phyloP scores from a whole-genome alignment of 1,284 basidiomycete genomes.

The Mycocalia duriaeana region DNA sequence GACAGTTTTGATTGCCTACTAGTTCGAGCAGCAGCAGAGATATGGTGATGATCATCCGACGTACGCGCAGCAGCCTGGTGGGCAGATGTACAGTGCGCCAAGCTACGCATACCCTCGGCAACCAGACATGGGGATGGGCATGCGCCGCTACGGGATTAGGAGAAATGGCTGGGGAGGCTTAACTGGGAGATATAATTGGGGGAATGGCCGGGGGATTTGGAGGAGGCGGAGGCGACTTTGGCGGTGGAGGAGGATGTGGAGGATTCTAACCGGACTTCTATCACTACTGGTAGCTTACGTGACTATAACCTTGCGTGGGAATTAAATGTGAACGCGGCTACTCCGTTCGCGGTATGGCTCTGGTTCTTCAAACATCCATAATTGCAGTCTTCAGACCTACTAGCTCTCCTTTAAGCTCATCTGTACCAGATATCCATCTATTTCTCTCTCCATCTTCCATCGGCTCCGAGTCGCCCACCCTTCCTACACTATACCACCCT shows the following conservation, averaged over 20 bases:
- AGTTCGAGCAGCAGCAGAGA: constrained; percentile 7
- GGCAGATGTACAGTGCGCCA: constrained; percentile 16
- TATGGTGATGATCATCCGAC: constrained; percentile 6
- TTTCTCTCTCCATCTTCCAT: too few relatives aligned
- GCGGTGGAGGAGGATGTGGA: constrained; percentile 20
- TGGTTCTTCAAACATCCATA: too few relatives aligned
- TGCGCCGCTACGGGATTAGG: neutral
- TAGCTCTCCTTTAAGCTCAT: too few relatives aligned
- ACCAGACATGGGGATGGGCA: too few relatives aligned
- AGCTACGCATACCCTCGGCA: constrained; percentile 12
- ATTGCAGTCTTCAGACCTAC: too few relatives aligned
- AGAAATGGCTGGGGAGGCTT: constrained; percentile 12
- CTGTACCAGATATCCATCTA: too few relatives aligned
- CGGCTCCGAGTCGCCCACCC: too few relatives aligned
- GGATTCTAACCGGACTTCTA: constrained; percentile 12
- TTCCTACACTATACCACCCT: too few relatives aligned
- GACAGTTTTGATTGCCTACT: neutral
- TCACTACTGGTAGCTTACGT: too few relatives aligned
- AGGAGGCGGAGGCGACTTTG: constrained; percentile 19
- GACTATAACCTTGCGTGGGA: too few relatives aligned
- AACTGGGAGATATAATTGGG: constrained; percentile 14
- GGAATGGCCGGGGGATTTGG: constrained; percentile 29
- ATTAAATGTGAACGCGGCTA: too few relatives aligned
- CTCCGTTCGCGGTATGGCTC: too few relatives aligned
- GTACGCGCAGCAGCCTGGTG: constrained; percentile 8